These are phyloP conservation scores for Phalaenopsis equestris DNA, from an alignment of 106 monocot genomes.

Conservation along the genomic window DNA sequence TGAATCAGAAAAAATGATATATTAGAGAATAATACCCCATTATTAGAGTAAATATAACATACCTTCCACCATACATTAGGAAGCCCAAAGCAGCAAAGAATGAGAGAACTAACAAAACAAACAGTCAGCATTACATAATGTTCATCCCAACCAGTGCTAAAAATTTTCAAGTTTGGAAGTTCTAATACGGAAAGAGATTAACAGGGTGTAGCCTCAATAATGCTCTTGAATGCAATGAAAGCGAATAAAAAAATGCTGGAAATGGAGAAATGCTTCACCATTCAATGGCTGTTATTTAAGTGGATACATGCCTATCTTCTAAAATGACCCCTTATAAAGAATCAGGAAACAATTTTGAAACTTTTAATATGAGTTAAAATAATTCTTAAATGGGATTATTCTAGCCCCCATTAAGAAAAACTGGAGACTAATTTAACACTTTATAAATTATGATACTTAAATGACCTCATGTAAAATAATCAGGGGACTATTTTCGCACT, in stretches of 20 bases:
- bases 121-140: not conserved
- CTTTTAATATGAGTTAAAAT: too few relatives aligned
- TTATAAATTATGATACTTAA: too few relatives aligned
- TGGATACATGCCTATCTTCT: too few relatives aligned
- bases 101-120: conserved; percentile 51
- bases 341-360: too few relatives aligned
- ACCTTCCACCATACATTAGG: conserved; percentile 89
- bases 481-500: too few relatives aligned
- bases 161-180: not conserved
- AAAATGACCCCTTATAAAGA: too few relatives aligned
- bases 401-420: too few relatives aligned
- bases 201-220: not conserved
- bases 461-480: too few relatives aligned
- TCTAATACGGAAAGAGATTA: not conserved
- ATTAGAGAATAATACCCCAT: not conserved
- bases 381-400: too few relatives aligned
- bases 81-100: conserved; percentile 78
- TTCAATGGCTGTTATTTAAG: too few relatives aligned
- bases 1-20: not conserved
- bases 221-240: not conserved
- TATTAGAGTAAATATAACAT: not conserved
- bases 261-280: not conserved
- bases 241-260: not conserved
- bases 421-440: too few relatives aligned
- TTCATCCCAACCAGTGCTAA: not conserved